Percentiles rank a stretch among this genome's conserved stretches.
Evolutionary conservation across 2,329 filamentous ascomycete genomes (phyloP).

Genomic region (Cadophora gregata): DNA sequence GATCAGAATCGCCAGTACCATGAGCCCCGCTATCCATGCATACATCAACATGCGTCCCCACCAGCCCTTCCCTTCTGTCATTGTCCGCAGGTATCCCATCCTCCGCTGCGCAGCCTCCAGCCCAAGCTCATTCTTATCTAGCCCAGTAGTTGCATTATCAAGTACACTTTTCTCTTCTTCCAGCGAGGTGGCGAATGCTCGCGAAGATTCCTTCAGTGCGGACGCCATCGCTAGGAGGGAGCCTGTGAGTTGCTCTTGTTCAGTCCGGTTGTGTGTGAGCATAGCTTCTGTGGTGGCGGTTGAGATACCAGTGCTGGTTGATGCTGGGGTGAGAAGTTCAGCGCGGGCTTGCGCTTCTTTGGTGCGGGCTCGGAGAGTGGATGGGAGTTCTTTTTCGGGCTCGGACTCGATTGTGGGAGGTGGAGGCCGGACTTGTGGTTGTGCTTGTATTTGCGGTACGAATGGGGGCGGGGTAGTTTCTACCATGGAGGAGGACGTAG

Average conservation of each 20-base stretch:
- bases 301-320: slow-evolving; percentile 43
- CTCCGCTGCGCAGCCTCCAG: slow-evolving; percentile 77
- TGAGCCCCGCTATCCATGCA: slow-evolving; percentile 81
- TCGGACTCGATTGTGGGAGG: slow-evolving; percentile 17
- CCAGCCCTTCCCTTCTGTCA: slow-evolving; percentile 90
- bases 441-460: background rate
- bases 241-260: slow-evolving; percentile 82
- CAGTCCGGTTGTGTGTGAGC: slow-evolving; percentile 75
- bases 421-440: slow-evolving; percentile 10
- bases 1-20: slow-evolving; percentile 77
- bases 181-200: slow-evolving; percentile 73
- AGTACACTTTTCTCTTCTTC: slow-evolving; percentile 76
- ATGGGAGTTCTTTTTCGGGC: slow-evolving; percentile 25
- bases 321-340: slow-evolving; percentile 36
- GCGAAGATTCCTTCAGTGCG: slow-evolving; percentile 76
- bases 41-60: slow-evolving; percentile 85
- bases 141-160: slow-evolving; percentile 71
- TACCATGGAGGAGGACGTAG: slow-evolving; percentile 28
- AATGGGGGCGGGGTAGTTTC: slow-evolving; percentile 21
- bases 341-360: slow-evolving; percentile 27
- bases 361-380: slow-evolving; percentile 37
- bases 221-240: slow-evolving; percentile 83
- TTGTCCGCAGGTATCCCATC: slow-evolving; percentile 78
- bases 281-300: slow-evolving; percentile 70
- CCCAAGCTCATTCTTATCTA: slow-evolving; percentile 77